Evolutionary conservation across 495 filamentous ascomycete species (phyloP), one percentile per base, ranked within the genome.

Genomic region (Aspergillus olivimuriae): DNA sequence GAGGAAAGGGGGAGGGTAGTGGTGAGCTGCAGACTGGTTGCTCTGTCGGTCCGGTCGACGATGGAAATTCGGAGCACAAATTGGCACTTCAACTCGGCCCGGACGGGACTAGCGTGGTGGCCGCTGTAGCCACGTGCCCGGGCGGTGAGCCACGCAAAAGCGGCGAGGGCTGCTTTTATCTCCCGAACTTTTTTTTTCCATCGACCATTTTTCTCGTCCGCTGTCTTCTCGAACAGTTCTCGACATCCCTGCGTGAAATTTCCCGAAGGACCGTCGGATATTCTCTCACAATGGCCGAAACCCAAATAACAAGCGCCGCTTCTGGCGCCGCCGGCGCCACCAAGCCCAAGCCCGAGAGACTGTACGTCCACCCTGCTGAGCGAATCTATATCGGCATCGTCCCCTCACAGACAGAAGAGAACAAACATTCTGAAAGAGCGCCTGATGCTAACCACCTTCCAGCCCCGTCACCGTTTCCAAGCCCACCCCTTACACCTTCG

Each of bases 401-500:
- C 19, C 19, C 16, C 17, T 38, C 23, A 44, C n/a, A 28, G 41
- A 30, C 43, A 48, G n/a, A 48, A 16, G n/a, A n/a, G n/a, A n/a
- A n/a, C n/a, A n/a, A n/a, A n/a, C n/a, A n/a, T n/a, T n/a, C n/a
- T n/a, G n/a, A n/a, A n/a, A n/a, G n/a, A n/a, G n/a, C n/a, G n/a
- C n/a, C n/a, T n/a, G n/a, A n/a, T n/a, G 28, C 6, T 36, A 14
- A 31, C 48, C 34, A 39, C 21, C 6, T 33, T 32, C 26, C 48
- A 77, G 74, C 22, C 63, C 70, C 17, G 75, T 89, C 45, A 81
- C 74, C 7, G 84, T 90, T 63, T 70, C 78, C 20, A 89, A 90
- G 61, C 86, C 87, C 0, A 94, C 80, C 1, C 90, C 87, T 32
- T 91, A 91, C 72, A 87, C 83, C 58, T 95, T 94, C 74, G 89